Base-by-base conservation (phyloP, 2,329 filamentous ascomycete genomes). In the Juglanconis sp. region DNA sequence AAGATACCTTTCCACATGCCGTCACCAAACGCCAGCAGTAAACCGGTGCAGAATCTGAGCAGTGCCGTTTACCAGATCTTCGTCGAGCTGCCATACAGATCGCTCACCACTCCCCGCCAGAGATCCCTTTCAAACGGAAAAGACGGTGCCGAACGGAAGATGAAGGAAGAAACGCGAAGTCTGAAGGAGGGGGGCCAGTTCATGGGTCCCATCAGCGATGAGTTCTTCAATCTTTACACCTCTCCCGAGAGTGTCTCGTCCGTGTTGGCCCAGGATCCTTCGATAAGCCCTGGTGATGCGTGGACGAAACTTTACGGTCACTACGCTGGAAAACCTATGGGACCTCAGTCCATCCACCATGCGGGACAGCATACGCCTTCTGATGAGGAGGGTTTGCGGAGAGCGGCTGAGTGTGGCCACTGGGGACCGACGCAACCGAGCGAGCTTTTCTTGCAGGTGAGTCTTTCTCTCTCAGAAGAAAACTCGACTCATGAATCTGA, bases 361-460 rank as follows among this genome's bases (percentile, higher is more conserved):
- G 67, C 66, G 7, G 64, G 64, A 3, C 65, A 65, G 55, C 67
- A 57, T 24, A 68, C 60, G 56, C 59, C 65, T 38, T 50, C 48
- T 13, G 58, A 70, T 1, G 59, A 70, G 2, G 76, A 81, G 52
- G 79, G 82, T 35, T 69, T 89, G 32, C 72, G 83, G 44, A 78
- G 75, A 49, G 86, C 87, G 1, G 73, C 74, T 7, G 68, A 78
- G 58, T 91, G 88, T 69, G 89, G 89, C 2, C 85, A 82, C 56
- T 93, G 89, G 84, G 88, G 87, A 0, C 69, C 79, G 0, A 79
- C 80, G 1, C 72, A 78, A 55, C 90, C 89, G 0, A 89, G 87
- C 64, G 79, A 86, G 15, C 73, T 92, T 0, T 93, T 93, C 68
- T 72, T 91, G 5, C 78, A 77, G 68, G 85, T 84, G 63, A 63